Evolutionary conservation across 352 stramenopile genomes (phyloP), one percentile per base, ranked within the genome.

Genomic region (Globisporangium camurandrum): DNA sequence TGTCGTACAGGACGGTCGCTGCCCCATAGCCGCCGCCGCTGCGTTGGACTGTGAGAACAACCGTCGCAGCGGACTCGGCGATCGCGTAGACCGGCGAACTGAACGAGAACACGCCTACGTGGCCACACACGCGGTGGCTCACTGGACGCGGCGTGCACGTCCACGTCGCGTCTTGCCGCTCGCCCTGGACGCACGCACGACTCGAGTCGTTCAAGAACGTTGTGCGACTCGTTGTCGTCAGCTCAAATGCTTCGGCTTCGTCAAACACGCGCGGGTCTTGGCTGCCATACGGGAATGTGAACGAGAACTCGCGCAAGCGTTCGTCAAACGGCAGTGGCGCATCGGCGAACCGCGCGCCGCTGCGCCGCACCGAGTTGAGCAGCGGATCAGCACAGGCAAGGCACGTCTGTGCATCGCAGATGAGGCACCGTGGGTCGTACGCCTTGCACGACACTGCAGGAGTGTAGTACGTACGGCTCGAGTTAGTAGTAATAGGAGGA

Each of bases 371-470:
- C 1, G 90, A 97, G 33, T 95, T 88, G 24, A 98, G 67, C 2
- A 96, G 51, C 30, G 82, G 74, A 57, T 98, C 95, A 2, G 82
- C 73, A 56, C 95, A 98, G n/a, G 71, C 57, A 14, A 95, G 71
- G 50, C 95, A 98, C 1, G 50, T 24, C 9, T 55, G 56, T 1
- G 68, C 58, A 53, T 88, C 69, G 59, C 95, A 98, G 36, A 66
- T 58, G n/a, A 87, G 66, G 60, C 95, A 98, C 12, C 95, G 81
- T 17, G 90, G 93, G 59, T 98, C 93, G 60, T 89, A 89, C 17
- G 62, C 62, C 30, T 81, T 74, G 55, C 94, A 98, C 2, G 79
- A 82, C 2, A 71, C 81, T 93, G 33, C 17, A 38, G 3, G 51
- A 16, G 22, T 16, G 14, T 27, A 8, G 28, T n/a, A n/a, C n/a